phyloP scores from a whole-genome alignment of 768 basidiomycete genomes.

The Russula olivacea region DNA sequence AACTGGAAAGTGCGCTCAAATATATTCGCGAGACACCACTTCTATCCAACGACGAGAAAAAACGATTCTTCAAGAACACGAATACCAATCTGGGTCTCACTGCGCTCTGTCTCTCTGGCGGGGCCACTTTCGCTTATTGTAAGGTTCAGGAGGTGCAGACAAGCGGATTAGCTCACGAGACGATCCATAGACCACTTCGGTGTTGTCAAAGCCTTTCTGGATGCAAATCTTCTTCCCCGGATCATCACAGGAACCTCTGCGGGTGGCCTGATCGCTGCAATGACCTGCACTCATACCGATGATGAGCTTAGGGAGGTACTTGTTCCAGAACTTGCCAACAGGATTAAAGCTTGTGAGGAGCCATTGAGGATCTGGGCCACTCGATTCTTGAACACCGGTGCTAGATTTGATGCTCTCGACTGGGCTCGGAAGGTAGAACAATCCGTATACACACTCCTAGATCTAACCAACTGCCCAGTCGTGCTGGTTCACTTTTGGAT shows the following conservation, averaged over 20 bases:
- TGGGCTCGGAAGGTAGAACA: conserved; percentile 83
- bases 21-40: conserved; percentile 70
- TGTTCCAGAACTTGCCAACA: conserved; percentile 77
- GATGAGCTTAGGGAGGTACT: conserved; percentile 75
- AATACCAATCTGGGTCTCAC: conserved; percentile 88
- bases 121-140: conserved; percentile 94
- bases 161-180: background rate
- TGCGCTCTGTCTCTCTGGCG: conserved; percentile 93
- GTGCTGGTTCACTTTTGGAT: conserved; percentile 86
- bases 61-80: conserved; percentile 81
- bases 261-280: conserved; percentile 69
- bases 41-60: conserved; percentile 82
- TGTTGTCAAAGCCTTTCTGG: conserved; percentile 86
- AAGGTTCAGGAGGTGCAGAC: conserved; percentile 27
- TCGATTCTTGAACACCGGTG: conserved; percentile 80
- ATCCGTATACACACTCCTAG: background rate
- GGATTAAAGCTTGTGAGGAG: conserved; percentile 79
- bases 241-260: conserved; percentile 95
- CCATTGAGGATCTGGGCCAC: conserved; percentile 60
- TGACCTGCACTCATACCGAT: conserved; percentile 84
- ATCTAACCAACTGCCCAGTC: conserved; percentile 41
- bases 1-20: conserved; percentile 69
- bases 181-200: conserved; percentile 68
- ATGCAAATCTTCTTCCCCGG: conserved; percentile 77
- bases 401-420: conserved; percentile 83